Evolutionary conservation across 805 yeast genomes (phyloP).

Genomic region (Candida adriatica): DNA sequence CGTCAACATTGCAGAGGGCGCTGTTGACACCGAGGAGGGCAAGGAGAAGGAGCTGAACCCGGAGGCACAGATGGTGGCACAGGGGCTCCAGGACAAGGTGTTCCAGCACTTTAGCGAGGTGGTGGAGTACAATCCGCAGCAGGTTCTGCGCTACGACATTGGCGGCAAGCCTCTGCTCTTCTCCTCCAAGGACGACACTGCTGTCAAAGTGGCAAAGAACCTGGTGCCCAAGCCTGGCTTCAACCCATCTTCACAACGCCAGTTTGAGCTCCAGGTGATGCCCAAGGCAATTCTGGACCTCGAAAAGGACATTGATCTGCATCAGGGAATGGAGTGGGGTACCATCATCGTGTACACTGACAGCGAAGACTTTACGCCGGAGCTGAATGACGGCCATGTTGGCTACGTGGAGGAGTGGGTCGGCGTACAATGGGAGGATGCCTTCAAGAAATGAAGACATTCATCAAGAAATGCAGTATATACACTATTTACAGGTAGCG

Average conservation of each 20-base stretch:
- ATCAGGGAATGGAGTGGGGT: conserved; percentile 96
- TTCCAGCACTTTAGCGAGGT: conserved; percentile 74
- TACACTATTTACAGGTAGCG: conserved; percentile 31
- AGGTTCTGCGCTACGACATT: conserved; percentile 78
- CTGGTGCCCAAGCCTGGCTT: conserved; percentile 52
- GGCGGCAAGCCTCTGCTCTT: conserved; percentile 76
- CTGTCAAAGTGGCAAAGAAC: conserved; percentile 32
- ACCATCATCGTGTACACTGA: conserved; percentile 82
- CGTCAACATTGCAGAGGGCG: conserved; percentile 44
- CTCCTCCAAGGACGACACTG: conserved; percentile 47
- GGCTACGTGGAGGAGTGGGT: conserved; percentile 77
- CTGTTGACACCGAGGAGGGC: conserved; percentile 36
- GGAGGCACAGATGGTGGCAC: conserved; percentile 42
- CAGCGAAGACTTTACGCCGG: conserved; percentile 52
- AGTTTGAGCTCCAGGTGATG: conserved; percentile 88
- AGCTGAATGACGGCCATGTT: conserved; percentile 55
- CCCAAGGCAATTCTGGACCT: conserved; percentile 85
- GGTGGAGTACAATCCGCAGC: conserved; percentile 77
- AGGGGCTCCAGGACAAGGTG: conserved; percentile 49
- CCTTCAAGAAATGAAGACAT: conserved; percentile 8
- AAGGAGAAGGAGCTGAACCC: conserved; percentile 26
- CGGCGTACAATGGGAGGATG: conserved; percentile 82
- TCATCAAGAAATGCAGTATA: not conserved
- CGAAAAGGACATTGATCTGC: conserved; percentile 43
- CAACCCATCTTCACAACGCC: conserved; percentile 52